Conservation (phyloP, 192 early-diverging fungal species). For the Podila epicladia region DNA sequence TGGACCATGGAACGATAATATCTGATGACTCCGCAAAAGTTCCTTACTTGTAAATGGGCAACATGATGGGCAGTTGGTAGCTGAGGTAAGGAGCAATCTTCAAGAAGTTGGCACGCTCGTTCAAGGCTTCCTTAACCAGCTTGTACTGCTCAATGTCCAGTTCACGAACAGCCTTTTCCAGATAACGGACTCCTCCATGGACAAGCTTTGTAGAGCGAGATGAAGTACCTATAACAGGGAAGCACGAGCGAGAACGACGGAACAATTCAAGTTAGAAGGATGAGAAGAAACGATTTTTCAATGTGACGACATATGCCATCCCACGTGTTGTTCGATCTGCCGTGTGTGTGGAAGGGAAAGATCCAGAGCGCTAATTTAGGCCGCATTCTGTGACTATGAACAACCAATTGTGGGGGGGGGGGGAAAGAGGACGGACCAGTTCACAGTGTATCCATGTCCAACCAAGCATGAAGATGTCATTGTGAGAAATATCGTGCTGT, state of each 20-base stretch:
- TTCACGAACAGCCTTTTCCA: slow-evolving; percentile 95
- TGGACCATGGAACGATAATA: no score
- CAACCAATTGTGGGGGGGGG: background rate
- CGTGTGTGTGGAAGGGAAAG: background rate
- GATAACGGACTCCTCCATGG: slow-evolving; percentile 96
- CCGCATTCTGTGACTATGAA: background rate
- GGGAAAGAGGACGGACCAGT: no score
- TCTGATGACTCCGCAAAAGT: background rate
- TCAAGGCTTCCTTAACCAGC: slow-evolving; percentile 94
- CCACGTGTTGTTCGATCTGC: slow-evolving; percentile 22
- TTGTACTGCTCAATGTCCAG: slow-evolving; percentile 97
- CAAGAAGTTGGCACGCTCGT: slow-evolving; percentile 93
- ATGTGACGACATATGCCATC: background rate
- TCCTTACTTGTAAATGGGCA: slow-evolving; percentile 89
- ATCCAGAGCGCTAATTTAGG: no score
- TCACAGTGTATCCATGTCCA: no score
- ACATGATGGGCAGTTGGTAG: slow-evolving; percentile 93
- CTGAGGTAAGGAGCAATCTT: slow-evolving; percentile 96
- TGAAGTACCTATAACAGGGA: slow-evolving; percentile 74
- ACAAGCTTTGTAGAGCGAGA: slow-evolving; percentile 95
- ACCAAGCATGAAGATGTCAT: no score
- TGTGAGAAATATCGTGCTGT: no score
- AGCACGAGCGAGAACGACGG: background rate
- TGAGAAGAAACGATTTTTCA: background rate
- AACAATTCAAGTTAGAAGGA: background rate